phyloP scores from a whole-genome alignment of 2,329 filamentous ascomycete genomes.

The Plectosphaerella cucumerina region DNA sequence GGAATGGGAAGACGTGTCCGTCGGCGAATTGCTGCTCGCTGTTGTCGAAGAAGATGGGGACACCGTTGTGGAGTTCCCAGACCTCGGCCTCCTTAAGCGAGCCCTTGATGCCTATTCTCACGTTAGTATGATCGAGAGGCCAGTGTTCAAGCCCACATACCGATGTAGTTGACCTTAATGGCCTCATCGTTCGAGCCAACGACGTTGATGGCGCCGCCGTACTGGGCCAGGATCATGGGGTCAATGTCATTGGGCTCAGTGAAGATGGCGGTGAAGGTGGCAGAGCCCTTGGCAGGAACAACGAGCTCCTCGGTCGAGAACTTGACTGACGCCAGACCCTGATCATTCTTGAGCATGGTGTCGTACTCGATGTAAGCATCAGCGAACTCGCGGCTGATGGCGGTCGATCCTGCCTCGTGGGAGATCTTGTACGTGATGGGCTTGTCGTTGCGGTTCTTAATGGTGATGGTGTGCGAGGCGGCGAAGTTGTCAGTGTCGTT shows the following conservation, averaged over 20 bases:
- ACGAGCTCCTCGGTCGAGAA: constrained; percentile 2
- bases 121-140: neutral
- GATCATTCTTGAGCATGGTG: neutral
- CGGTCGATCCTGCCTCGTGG: constrained; percentile 6
- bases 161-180: constrained; percentile 7
- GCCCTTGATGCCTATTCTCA: constrained; percentile 5
- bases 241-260: constrained; percentile 1
- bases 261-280: neutral
- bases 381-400: constrained; percentile 2
- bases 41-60: constrained; percentile 10
- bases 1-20: constrained; percentile 12
- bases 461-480: constrained; percentile 1
- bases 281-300: neutral
- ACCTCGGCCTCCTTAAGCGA: constrained; percentile 10
- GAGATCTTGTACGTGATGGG: constrained; percentile 7
- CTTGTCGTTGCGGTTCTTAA: constrained; percentile 1
- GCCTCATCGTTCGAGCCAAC: constrained; percentile 5
- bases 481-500: constrained; percentile 11
- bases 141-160: neutral
- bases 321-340: constrained; percentile 2
- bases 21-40: constrained; percentile 15
- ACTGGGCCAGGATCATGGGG: constrained; percentile 2
- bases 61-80: constrained; percentile 14
- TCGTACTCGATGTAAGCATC: constrained; percentile 2
- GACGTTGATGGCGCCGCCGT: constrained; percentile 4